phyloP scores from a whole-genome alignment of 2,329 filamentous ascomycete species.

The Calonectria pseudoturangicola region DNA sequence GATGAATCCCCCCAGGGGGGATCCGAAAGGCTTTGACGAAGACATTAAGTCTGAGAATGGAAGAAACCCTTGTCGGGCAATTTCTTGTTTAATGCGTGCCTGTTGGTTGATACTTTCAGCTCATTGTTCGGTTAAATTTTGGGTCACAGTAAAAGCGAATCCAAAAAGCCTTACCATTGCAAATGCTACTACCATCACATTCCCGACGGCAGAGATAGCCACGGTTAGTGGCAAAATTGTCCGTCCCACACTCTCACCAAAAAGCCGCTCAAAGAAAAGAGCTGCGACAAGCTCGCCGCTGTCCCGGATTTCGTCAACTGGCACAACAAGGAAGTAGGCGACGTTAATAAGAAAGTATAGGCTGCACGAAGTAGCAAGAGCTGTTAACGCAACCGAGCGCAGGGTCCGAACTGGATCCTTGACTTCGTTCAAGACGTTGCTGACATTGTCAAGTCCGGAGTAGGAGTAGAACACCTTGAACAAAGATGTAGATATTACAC shows the following conservation, averaged over 20 bases:
- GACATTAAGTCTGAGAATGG: conserved; percentile 77
- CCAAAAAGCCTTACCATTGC: conserved; percentile 72
- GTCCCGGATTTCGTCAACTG: conserved; percentile 78
- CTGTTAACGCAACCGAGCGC: conserved; percentile 76
- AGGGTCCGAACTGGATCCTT: conserved; percentile 80
- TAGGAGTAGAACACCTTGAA: conserved; percentile 84
- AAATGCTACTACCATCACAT: conserved; percentile 84
- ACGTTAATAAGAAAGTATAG: conserved; percentile 82
- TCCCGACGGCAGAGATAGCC: conserved; percentile 80
- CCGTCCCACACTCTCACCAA: conserved; percentile 75
- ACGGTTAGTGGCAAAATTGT: conserved; percentile 78
- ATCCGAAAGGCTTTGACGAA: conserved; percentile 79
- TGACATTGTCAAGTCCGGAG: conserved; percentile 78
- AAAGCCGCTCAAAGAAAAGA: conserved; percentile 79
- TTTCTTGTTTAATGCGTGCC: conserved; percentile 83
- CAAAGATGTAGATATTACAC: conserved; percentile 78
- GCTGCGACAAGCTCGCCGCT: conserved; percentile 82
- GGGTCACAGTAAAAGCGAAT: not conserved
- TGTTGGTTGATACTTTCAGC: conserved; percentile 56
- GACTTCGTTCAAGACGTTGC: conserved; percentile 83
- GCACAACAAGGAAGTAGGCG: conserved; percentile 77
- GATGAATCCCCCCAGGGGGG: conserved; percentile 80
- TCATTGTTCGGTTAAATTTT: conserved; percentile 4
- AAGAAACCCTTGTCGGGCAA: conserved; percentile 82
- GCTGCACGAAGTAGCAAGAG: conserved; percentile 76